Conservation (phyloP, 345 rosid genomes). For the Nasturtium officinale region DNA sequence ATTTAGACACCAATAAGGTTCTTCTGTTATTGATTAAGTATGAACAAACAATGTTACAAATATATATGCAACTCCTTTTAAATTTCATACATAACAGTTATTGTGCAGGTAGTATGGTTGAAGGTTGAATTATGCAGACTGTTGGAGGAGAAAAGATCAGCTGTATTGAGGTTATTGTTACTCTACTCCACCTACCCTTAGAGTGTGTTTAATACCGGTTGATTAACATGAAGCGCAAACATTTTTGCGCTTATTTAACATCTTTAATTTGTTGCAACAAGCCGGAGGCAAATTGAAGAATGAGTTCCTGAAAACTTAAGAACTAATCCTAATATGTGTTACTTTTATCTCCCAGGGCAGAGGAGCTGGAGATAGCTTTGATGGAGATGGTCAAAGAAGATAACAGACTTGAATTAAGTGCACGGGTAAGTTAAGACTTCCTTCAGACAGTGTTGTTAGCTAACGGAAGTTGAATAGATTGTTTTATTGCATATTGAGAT, state of each 20-base stretch:
- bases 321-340: slow-evolving; percentile 12
- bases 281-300: background rate
- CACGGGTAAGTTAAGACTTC: slow-evolving; percentile 56
- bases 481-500: background rate
- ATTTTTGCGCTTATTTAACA: too few species aligned
- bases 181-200: slow-evolving; percentile 21
- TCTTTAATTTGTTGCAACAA: background rate
- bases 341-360: slow-evolving; percentile 62
- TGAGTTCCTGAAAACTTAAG: background rate
- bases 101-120: slow-evolving; percentile 81
- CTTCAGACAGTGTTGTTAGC: background rate
- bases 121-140: slow-evolving; percentile 87
- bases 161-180: slow-evolving; percentile 67
- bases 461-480: background rate
- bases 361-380: slow-evolving; percentile 92
- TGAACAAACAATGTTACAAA: background rate
- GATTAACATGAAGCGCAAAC: slow-evolving; percentile 1
- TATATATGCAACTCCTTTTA: slow-evolving; percentile 45
- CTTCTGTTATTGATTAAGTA: slow-evolving; percentile 3
- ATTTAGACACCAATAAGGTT: slow-evolving; percentile 15
- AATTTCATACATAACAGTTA: slow-evolving; percentile 57
- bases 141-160: slow-evolving; percentile 87
- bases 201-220: background rate
- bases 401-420: slow-evolving; percentile 73
- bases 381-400: slow-evolving; percentile 94